Base-by-base conservation (phyloP, 2,329 filamentous ascomycete genomes). In the Neofusicoccum umdonicola region DNA sequence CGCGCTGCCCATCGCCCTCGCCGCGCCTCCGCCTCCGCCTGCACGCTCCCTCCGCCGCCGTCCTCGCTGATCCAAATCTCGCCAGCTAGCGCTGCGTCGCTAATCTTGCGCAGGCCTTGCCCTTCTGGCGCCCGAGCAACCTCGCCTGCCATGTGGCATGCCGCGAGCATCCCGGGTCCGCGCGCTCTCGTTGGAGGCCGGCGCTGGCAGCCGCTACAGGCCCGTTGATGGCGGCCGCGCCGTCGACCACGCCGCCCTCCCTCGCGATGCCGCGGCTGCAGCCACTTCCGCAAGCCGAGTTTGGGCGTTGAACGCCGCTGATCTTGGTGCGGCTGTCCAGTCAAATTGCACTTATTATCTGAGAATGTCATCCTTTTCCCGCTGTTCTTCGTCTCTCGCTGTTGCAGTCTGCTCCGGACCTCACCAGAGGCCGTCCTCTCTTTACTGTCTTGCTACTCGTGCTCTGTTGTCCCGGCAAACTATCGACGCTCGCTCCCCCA, bases 31-130 rank as follows among this genome's bases (percentile, higher is more conserved):
- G 9, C n/a, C 27, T 11, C 42, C 27, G n/a, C 7, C 8, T 12
- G 12, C 27, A 19, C 27, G 15, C 41, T 9, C 17, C 27, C 31
- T n/a, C 56, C n/a, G 12, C 17, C 56, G 27, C 39, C 27, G 7
- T 12, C 22, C 8, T 39, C n/a, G 56, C 56, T 47, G 56, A 47
- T 60, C 56, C 11, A n/a, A 60, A 60, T 60, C 56, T 47, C 31
- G 37, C 31, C 56, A 34, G 13, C 15, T 6, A n/a, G 35, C 13
- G 2, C 11, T 12, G 13, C 13, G 35, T 57, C 13, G 52, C 27
- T 15, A 58, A 35, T 34, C 22, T 42, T 17, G 15, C 42, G 17
- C 27, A 15, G n/a, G 11, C 27, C 31, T 22, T 47, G 17, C 56
- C 42, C 3, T 12, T 35, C 41, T 47, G 15, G 42, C 11, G 42